A percentile compares a stretch with the other conserved stretches of the same genome.
Conservation (phyloP, 2,329 filamentous ascomycete genomes). For the Penicillium hesseltinei region DNA sequence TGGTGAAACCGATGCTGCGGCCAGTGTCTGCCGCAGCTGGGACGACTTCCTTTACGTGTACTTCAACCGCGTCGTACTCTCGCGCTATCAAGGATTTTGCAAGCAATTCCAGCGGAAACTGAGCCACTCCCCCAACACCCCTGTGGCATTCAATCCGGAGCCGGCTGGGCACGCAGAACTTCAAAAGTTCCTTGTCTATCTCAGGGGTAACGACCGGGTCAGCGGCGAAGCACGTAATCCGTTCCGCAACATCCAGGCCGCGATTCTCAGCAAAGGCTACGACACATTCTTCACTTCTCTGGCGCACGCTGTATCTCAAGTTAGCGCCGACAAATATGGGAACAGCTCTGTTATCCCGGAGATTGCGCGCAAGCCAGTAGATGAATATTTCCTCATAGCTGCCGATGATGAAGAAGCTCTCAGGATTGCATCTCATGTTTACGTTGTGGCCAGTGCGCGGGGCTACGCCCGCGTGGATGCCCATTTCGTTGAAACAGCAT, state of each 20-base stretch:
- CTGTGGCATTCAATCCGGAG: slow-evolving; percentile 56
- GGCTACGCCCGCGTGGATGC: slow-evolving; percentile 50
- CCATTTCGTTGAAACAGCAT: slow-evolving; percentile 62
- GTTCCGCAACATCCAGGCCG: slow-evolving; percentile 45
- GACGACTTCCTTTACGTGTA: slow-evolving; percentile 84
- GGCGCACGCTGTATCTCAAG: slow-evolving; percentile 43
- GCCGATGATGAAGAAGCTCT: slow-evolving; percentile 58
- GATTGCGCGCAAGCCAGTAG: slow-evolving; percentile 51
- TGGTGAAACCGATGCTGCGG: slow-evolving; percentile 75
- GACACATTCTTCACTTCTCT: slow-evolving; percentile 42
- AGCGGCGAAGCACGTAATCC: slow-evolving; percentile 43
- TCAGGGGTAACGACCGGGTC: slow-evolving; percentile 37
- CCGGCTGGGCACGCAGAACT: slow-evolving; percentile 49
- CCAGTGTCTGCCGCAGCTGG: slow-evolving; percentile 73
- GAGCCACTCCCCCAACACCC: slow-evolving; percentile 55
- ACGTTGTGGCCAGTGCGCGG: slow-evolving; percentile 64
- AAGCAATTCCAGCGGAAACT: slow-evolving; percentile 45
- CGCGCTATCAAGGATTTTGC: slow-evolving; percentile 72
- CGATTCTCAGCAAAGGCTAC: slow-evolving; percentile 44
- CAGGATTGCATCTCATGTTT: slow-evolving; percentile 66
- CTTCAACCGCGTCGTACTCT: slow-evolving; percentile 80
- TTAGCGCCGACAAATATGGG: slow-evolving; percentile 27
- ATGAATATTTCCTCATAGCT: slow-evolving; percentile 47
- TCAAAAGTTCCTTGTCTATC: slow-evolving; percentile 38
- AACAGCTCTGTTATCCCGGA: slow-evolving; percentile 36